Evolutionary conservation across 202 grass and related monocot genomes (phyloP), one percentile per base, ranked within the genome.

Genomic region (Musa balbisiana): DNA sequence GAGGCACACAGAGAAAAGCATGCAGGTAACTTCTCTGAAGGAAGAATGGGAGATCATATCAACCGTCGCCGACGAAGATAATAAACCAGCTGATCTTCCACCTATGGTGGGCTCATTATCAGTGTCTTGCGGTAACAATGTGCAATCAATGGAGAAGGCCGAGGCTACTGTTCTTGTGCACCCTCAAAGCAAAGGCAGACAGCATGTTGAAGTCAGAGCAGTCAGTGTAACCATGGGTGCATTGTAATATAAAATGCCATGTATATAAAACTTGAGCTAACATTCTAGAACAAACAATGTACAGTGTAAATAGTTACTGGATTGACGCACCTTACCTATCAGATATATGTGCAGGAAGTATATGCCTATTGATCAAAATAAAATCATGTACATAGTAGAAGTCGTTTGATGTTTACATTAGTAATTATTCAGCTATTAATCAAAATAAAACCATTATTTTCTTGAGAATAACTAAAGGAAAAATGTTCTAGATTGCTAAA

Each of bases 31-130:
- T 1, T 83, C 88, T 20, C 43, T 94, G 59, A 83, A 56, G 58
- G 91, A 92, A 73, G 94, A 94, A 43, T 98, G 94, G 94, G 86
- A 92, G 76, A 88, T 98, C 73, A 82, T 43, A 43, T 88, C 82
- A 3, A 74, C 22, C 0, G 72, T 84, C 0, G 2, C 55, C 2
- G 26, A 83, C 22, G 66, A 59, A 13, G 80, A 83, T 22, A 77
- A 78, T 8, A 64, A 20, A 72, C 60, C 69, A 9, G 77, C 80
- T 62, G 87, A 89, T 69, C 80, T 98, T 69, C 87, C 91, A 59
- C 67, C 79, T 10, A 89, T 92, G 78, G 74, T 89, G 52, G 72
- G 80, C 63, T 77, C 81, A 1, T 5, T 97, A 51, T 81, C 82
- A 0, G 53, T 83, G 3, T 87, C 86, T 11, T 27, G 79, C 2